Conservation (phyloP, 768 basidiomycete species). For the Lactarius pseudohatsudake region DNA sequence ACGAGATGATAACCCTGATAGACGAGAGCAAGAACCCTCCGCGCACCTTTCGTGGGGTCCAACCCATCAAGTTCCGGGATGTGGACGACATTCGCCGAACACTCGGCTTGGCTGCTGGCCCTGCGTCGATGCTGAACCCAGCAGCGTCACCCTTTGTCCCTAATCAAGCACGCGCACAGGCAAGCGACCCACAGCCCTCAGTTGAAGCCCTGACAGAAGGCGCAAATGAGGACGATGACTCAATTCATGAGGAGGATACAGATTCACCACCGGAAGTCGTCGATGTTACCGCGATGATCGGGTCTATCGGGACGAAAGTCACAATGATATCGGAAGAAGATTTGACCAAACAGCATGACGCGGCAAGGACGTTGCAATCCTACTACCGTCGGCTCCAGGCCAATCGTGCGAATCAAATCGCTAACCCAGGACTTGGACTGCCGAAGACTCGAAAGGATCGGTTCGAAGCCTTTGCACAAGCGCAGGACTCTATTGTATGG, state of each 20-base stretch:
- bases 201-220: not conserved
- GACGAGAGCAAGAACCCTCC: not conserved
- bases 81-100: constrained; percentile 12
- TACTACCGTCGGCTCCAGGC: constrained; percentile 16
- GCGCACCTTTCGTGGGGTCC: not conserved
- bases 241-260: not conserved
- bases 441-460: constrained; percentile 12
- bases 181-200: not conserved
- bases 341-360: constrained; percentile 8
- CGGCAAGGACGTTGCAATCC: constrained; percentile 19
- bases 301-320: constrained; percentile 13
- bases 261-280: not conserved
- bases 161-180: not conserved
- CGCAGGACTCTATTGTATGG: constrained; percentile 10
- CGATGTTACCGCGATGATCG: constrained; percentile 17
- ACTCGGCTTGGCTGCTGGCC: constrained; percentile 16
- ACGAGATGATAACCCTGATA: constrained; percentile 21
- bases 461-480: constrained; percentile 17
- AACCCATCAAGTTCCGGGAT: constrained; percentile 17
- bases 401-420: constrained; percentile 6
- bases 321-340: constrained; percentile 5
- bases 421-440: constrained; percentile 21
- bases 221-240: constrained; percentile 3
- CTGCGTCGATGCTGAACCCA: constrained; percentile 18
- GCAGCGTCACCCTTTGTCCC: constrained; percentile 19